Base-by-base conservation (phyloP, 2,329 filamentous ascomycete species). In the Sclerotinia trifoliorum region DNA sequence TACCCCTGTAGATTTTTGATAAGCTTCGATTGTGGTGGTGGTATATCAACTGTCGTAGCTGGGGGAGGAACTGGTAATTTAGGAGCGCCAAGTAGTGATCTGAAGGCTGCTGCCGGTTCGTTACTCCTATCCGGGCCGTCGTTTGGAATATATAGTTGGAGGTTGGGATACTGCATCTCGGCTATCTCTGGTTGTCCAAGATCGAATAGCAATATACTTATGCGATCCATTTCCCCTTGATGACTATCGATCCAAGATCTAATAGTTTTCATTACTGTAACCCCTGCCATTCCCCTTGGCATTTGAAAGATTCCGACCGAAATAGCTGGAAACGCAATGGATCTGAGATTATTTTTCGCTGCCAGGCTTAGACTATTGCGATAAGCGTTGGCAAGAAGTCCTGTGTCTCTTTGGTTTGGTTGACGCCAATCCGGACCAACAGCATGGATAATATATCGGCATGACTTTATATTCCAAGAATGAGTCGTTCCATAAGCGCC, bases 391-490 rank as follows among this genome's bases (percentile, higher is more conserved):
- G 15, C 19, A 19, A 65, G 35, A 29, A 65, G 35, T 44, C 2
- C 3, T 44, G n/a, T 6, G n/a, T 44, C 39, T 65, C 32, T 52
- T 21, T 55, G 24, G 0, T 5, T 5, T 15, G 24, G 2, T 24
- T 8, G 8, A 24, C 17, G 13, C 17, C 24, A 65, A 32, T 65
- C 24, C 19, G 49, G 62, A 44, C 49, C 62, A 54, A 65, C 19
- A 29, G 62, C 62, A 55, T 65, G 62, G 26, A 65, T 55, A 19
- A 65, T 55, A 44, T 42, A 44, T 19, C 2, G 29, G 48, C 48
- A 52, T 42, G 62, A 42, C 17, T 3, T 5, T 8, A 65, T 65
- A 4, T 32, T 4, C 17, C 3, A 55, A 44, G 48, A 42, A 21
- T 0, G 2, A 24, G 62, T 65, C 62, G 62, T 46, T 44, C 62